phyloP scores from a whole-genome alignment of 2,329 filamentous ascomycete genomes.

The Macroventuria anomochaeta region DNA sequence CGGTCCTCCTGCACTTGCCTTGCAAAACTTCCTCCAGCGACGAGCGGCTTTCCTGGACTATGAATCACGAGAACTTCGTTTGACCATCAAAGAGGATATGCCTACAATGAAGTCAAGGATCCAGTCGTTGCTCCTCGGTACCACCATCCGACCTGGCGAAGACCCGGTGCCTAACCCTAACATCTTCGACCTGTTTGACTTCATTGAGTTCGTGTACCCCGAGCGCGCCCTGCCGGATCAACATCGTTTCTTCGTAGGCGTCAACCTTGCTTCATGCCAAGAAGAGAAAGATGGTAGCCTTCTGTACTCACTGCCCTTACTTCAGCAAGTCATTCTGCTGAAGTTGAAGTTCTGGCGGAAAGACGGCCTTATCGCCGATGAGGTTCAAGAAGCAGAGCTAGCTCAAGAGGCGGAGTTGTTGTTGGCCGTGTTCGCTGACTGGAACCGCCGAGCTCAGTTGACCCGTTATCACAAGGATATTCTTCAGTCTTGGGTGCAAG shows the following conservation, averaged over 20 bases:
- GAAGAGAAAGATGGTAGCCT: constrained; percentile 63
- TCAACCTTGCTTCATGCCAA: constrained; percentile 71
- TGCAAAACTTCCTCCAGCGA: constrained; percentile 78
- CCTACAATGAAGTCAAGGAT: constrained; percentile 59
- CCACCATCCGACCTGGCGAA: constrained; percentile 70
- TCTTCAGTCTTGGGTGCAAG: constrained; percentile 81
- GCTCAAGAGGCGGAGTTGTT: constrained; percentile 61
- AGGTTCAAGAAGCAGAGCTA: constrained; percentile 25
- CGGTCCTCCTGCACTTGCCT: constrained; percentile 69
- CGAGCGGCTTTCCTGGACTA: constrained; percentile 84
- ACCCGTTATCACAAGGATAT: constrained; percentile 66
- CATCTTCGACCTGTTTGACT: constrained; percentile 93
- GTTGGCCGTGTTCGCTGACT: constrained; percentile 65
- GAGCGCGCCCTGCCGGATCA: constrained; percentile 57
- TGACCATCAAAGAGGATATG: constrained; percentile 72
- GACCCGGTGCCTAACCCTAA: constrained; percentile 72
- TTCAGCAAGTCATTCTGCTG: constrained; percentile 75
- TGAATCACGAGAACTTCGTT: constrained; percentile 81
- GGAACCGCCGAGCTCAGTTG: constrained; percentile 69
- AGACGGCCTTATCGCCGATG: constrained; percentile 50
- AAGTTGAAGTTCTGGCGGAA: constrained; percentile 68
- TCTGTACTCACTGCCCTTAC: constrained; percentile 72
- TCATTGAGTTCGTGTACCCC: constrained; percentile 70
- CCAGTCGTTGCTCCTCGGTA: constrained; percentile 74
- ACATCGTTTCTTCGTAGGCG: constrained; percentile 66